Conservation (phyloP, 1,139 yeast genomes). For the Pichia sorboxylosa region DNA sequence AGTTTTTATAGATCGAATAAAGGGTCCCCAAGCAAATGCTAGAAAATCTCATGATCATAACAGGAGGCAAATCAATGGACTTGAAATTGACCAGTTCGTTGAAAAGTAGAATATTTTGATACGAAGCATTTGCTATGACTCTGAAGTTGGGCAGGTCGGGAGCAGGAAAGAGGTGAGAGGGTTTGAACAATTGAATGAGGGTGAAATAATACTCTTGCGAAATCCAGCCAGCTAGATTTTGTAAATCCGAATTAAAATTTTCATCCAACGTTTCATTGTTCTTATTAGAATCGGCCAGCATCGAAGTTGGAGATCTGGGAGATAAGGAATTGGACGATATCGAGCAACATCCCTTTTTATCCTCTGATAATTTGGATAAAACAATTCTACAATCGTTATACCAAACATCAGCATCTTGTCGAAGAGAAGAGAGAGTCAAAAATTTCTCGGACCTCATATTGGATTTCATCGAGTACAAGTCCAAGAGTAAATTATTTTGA, state of each 20-base stretch:
- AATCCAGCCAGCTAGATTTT: constrained; percentile 28
- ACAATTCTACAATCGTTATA: constrained; percentile 17
- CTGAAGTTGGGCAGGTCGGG: constrained; percentile 9
- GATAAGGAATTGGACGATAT: too few relatives aligned
- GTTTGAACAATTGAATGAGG: constrained; percentile 33
- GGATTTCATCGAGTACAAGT: constrained; percentile 32
- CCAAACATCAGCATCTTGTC: constrained; percentile 33
- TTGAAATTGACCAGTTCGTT: constrained; percentile 3
- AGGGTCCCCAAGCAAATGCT: constrained; percentile 3
- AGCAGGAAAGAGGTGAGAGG: constrained; percentile 34
- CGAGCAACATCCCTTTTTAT: neutral
- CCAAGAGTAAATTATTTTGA: constrained; percentile 31
- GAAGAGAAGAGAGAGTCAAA: constrained; percentile 23
- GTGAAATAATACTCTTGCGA: constrained; percentile 35
- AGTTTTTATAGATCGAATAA: constrained; percentile 5
- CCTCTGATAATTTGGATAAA: constrained; percentile 6
- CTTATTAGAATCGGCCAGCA: neutral
- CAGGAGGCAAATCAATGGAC: neutral
- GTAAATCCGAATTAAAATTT: constrained; percentile 12
- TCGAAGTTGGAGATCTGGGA: too few relatives aligned
- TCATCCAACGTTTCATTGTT: neutral
- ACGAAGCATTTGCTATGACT: constrained; percentile 9
- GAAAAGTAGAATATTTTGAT: constrained; percentile 6
- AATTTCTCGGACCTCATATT: constrained; percentile 23
- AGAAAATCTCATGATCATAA: constrained; percentile 3